These are phyloP conservation scores for Corymbia maculata DNA, from an alignment of 345 rosid species.

Conservation along the genomic window DNA sequence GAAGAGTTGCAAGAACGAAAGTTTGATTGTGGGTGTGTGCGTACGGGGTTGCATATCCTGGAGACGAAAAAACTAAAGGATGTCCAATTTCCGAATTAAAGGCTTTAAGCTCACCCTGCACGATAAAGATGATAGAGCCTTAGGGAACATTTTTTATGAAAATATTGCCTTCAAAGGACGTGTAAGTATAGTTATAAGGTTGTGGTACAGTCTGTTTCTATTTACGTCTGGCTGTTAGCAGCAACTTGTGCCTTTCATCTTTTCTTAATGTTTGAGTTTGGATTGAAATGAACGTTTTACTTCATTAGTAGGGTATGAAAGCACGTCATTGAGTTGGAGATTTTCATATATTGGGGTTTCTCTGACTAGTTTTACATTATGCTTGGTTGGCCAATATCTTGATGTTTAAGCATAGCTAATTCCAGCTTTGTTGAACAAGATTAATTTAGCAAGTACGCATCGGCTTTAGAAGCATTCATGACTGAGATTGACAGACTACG, in stretches of 20 bases:
- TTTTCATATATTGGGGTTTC: background rate
- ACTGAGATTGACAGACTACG: background rate
- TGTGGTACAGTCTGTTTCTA: background rate
- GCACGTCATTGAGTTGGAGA: background rate
- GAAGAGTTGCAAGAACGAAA: background rate
- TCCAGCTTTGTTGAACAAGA: background rate
- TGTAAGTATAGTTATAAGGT: background rate
- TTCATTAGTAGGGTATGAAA: background rate
- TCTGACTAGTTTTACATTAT: background rate
- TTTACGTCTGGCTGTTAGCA: background rate
- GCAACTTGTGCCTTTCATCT: background rate
- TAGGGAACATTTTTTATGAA: background rate
- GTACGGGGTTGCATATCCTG: background rate
- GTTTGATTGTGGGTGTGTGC: background rate
- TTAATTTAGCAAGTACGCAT: background rate
- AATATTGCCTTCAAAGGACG: background rate
- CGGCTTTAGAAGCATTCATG: background rate
- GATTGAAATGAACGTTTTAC: background rate
- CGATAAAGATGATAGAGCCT: background rate
- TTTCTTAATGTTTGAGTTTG: background rate
- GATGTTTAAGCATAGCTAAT: background rate
- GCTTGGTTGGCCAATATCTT: background rate
- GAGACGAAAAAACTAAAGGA: background rate
- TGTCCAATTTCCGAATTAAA: background rate
- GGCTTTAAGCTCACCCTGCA: background rate